phyloP scores from a whole-genome alignment of 768 basidiomycete genomes.

The Agaricus bisporus region DNA sequence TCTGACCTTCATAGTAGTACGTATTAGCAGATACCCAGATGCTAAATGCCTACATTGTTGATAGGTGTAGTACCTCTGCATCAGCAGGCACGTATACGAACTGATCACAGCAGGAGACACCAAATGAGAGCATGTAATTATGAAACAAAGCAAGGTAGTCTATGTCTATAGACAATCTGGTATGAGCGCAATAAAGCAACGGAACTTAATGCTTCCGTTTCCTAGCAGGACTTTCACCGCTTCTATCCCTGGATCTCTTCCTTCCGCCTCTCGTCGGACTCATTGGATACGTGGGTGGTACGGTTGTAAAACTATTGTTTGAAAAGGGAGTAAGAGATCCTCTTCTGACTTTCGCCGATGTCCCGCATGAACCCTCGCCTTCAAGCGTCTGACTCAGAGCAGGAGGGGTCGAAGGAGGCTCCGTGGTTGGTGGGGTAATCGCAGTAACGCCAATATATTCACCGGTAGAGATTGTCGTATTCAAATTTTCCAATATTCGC shows the following conservation, averaged over 20 bases:
- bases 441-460: neutral
- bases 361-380: slow-evolving; percentile 1
- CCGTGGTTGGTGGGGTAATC: slow-evolving; percentile 29
- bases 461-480: neutral
- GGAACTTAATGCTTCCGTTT: neutral
- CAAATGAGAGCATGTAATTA: no score
- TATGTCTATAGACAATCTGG: no score
- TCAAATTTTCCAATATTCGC: slow-evolving; percentile 21
- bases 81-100: no score
- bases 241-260: slow-evolving; percentile 2
- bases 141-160: no score
- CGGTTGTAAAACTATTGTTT: slow-evolving; percentile 43
- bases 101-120: no score
- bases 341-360: neutral
- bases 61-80: no score
- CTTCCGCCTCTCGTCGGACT: slow-evolving; percentile 3
- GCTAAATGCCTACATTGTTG: no score
- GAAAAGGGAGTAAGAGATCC: slow-evolving; percentile 21
- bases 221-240: slow-evolving; percentile 3
- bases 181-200: neutral
- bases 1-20: no score
- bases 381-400: slow-evolving; percentile 23
- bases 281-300: slow-evolving; percentile 20
- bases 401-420: slow-evolving; percentile 32
- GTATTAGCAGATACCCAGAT: no score